Conservation (phyloP, 2,329 filamentous ascomycete species). For the Pseudocercospora musae region DNA sequence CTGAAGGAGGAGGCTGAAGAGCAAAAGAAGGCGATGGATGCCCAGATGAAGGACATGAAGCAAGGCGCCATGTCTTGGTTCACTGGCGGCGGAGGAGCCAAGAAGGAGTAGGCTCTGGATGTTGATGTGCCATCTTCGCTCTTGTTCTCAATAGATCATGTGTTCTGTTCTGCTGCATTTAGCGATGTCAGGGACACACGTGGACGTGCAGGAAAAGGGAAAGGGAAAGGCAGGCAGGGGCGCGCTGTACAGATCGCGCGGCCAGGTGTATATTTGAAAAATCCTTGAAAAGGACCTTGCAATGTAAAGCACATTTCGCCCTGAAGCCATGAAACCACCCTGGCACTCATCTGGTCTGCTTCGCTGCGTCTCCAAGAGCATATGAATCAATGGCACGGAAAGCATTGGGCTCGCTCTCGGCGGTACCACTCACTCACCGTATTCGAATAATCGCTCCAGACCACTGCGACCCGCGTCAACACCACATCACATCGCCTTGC, state of each 20-base stretch:
- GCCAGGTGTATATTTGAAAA: neutral
- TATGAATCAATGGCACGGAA: too few relatives aligned
- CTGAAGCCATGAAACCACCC: neutral
- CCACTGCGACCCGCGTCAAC: too few relatives aligned
- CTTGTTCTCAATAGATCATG: slow-evolving; percentile 4
- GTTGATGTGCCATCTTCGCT: slow-evolving; percentile 9
- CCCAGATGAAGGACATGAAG: slow-evolving; percentile 92
- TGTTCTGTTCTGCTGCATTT: slow-evolving; percentile 14
- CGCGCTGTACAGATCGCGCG: neutral
- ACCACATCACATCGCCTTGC: too few relatives aligned
- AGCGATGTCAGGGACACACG: slow-evolving; percentile 7
- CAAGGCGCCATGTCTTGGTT: slow-evolving; percentile 63
- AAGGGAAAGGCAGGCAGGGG: too few relatives aligned
- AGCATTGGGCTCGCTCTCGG: too few relatives aligned
- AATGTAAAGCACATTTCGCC: neutral
- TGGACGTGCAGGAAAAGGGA: neutral
- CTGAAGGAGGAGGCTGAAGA: slow-evolving; percentile 86
- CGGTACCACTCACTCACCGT: too few relatives aligned
- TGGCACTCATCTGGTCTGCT: neutral
- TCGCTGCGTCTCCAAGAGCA: too few relatives aligned
- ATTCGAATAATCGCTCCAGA: too few relatives aligned
- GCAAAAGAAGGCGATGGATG: slow-evolving; percentile 84
- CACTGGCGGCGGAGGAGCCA: slow-evolving; percentile 38
- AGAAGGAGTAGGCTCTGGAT: slow-evolving; percentile 18
- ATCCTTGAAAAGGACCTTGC: neutral